Conservation (phyloP, 345 rosid species). For the Linum lewisii region DNA sequence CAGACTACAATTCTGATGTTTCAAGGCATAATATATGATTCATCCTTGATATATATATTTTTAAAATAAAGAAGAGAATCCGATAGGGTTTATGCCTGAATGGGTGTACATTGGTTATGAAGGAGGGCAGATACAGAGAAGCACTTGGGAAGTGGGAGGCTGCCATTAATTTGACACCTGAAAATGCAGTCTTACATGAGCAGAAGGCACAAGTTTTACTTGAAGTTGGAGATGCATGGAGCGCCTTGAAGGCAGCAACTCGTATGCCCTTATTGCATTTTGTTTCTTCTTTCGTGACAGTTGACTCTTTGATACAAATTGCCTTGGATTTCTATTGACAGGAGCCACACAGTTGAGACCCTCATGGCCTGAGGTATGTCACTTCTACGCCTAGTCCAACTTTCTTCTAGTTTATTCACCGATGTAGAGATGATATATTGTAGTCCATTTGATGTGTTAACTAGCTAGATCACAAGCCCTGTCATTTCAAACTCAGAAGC, state of each 20-base stretch:
- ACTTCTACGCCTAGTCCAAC: not conserved
- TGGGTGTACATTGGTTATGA: slow-evolving; percentile 13
- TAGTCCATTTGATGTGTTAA: too few species aligned
- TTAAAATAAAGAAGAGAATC: too few species aligned
- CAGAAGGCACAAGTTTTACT: slow-evolving; percentile 89
- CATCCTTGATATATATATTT: not conserved
- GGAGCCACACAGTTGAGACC: slow-evolving; percentile 74
- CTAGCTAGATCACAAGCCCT: too few species aligned
- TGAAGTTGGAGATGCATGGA: slow-evolving; percentile 84
- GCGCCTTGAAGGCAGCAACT: slow-evolving; percentile 66
- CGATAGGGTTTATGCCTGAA: not conserved
- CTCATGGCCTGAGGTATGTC: slow-evolving; percentile 71
- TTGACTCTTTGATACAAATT: slow-evolving; percentile 6
- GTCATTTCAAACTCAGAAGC: not conserved
- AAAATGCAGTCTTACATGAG: slow-evolving; percentile 62
- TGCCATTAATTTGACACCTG: slow-evolving; percentile 60
- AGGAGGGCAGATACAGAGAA: slow-evolving; percentile 77
- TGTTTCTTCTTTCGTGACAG: not conserved
- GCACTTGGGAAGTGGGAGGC: slow-evolving; percentile 91
- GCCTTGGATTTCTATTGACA: slow-evolving; percentile 22
- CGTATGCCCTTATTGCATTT: slow-evolving; percentile 28
- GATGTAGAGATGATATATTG: too few species aligned
- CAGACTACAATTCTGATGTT: not conserved
- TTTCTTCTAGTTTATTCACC: not conserved
- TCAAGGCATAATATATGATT: not conserved